phyloP scores from a whole-genome alignment of 2,329 filamentous ascomycete species.

The Pseudofabraea citricarpa region DNA sequence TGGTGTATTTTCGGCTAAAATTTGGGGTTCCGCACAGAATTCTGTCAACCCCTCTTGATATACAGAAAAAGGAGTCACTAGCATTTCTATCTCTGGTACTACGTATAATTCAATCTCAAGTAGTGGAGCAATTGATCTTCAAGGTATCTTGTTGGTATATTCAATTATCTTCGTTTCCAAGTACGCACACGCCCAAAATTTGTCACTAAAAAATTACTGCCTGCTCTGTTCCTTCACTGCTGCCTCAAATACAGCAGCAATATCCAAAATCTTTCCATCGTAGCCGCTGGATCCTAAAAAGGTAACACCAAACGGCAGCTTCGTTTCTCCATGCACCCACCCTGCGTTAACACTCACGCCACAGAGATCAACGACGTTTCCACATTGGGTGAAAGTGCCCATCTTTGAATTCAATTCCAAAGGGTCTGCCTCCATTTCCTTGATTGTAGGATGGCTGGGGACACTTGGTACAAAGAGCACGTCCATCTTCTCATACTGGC shows the following conservation, averaged over 20 bases:
- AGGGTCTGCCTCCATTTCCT: slow-evolving; percentile 45
- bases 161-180: too few species aligned
- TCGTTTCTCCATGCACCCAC: slow-evolving; percentile 15
- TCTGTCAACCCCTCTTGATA: too few species aligned
- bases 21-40: too few species aligned
- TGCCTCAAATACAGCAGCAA: slow-evolving; percentile 30
- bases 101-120: too few species aligned
- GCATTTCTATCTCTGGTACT: too few species aligned
- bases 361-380: slow-evolving; percentile 49
- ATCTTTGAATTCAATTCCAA: slow-evolving; percentile 43
- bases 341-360: slow-evolving; percentile 31
- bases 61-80: too few species aligned
- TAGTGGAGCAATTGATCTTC: too few species aligned
- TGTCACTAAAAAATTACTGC: too few species aligned
- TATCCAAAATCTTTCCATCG: slow-evolving; percentile 30
- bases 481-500: slow-evolving; percentile 30
- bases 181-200: too few species aligned
- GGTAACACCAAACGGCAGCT: slow-evolving; percentile 33
- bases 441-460: slow-evolving; percentile 41
- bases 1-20: too few species aligned
- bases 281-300: slow-evolving; percentile 31
- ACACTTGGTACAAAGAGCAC: slow-evolving; percentile 46
- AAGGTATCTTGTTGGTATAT: too few species aligned
- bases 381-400: slow-evolving; percentile 48
- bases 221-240: slow-evolving; percentile 33